Conservation (phyloP, 352 stramenopile species). For the Phytophthora pisi region DNA sequence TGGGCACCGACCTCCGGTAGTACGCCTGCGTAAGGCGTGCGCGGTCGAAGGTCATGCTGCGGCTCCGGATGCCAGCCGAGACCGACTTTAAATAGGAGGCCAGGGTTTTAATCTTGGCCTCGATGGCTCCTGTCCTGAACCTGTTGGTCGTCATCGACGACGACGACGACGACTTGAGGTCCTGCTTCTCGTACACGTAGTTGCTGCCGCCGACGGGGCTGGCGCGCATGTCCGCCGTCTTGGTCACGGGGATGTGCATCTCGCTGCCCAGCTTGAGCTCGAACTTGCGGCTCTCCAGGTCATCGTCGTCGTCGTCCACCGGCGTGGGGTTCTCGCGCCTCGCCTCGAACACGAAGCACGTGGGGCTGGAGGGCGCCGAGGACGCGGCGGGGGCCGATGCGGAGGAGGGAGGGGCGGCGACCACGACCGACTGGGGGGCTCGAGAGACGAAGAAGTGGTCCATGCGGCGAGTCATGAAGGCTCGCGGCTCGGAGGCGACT, state of each 20-base stretch:
- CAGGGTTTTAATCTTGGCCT: slow-evolving; percentile 50
- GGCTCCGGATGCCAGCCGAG: slow-evolving; percentile 40
- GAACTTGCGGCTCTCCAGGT: slow-evolving; percentile 38
- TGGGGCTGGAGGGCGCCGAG: slow-evolving; percentile 17
- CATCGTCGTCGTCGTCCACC: slow-evolving; percentile 31
- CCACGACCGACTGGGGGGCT: slow-evolving; percentile 23
- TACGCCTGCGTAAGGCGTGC: slow-evolving; percentile 50
- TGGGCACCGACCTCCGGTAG: slow-evolving; percentile 49
- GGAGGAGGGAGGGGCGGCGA: slow-evolving; percentile 17
- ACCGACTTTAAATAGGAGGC: slow-evolving; percentile 55
- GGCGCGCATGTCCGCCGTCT: slow-evolving; percentile 35
- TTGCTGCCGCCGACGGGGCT: slow-evolving; percentile 26
- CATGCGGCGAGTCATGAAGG: slow-evolving; percentile 40
- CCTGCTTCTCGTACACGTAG: slow-evolving; percentile 35
- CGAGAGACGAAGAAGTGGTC: slow-evolving; percentile 34
- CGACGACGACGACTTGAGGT: slow-evolving; percentile 18
- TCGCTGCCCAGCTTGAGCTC: slow-evolving; percentile 51
- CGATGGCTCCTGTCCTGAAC: slow-evolving; percentile 25
- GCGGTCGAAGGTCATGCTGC: slow-evolving; percentile 43
- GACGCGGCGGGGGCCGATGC: slow-evolving; percentile 15
- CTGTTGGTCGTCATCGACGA: slow-evolving; percentile 14
- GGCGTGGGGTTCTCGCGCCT: slow-evolving; percentile 32
- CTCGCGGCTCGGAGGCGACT: slow-evolving; percentile 2
- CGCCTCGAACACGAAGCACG: slow-evolving; percentile 24
- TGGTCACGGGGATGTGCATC: slow-evolving; percentile 30